Conservation (phyloP, 176 grass and related monocot species). For the Olyra latifolia region DNA sequence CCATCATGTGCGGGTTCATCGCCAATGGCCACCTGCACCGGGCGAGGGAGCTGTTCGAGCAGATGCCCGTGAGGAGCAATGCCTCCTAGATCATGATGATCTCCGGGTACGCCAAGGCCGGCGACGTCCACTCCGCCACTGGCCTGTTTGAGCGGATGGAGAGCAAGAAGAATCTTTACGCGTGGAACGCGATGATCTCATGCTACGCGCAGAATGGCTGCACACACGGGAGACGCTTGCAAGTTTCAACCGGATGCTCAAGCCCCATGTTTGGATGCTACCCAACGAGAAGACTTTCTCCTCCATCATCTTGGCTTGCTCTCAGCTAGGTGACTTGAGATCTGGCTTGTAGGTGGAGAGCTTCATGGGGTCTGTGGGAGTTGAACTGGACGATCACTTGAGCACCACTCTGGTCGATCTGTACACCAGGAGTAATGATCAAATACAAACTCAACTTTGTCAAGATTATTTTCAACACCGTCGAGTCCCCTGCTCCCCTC, state of each 20-base stretch:
- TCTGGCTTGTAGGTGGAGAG: constrained; percentile 61
- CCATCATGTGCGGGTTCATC: constrained; percentile 55
- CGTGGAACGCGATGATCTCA: constrained; percentile 69
- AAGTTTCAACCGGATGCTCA: constrained; percentile 65
- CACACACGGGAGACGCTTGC: constrained; percentile 54
- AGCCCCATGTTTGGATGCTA: constrained; percentile 56
- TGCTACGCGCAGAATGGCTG: constrained; percentile 70
- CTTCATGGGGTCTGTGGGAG: constrained; percentile 48
- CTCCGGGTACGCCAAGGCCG: constrained; percentile 55
- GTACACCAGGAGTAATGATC: constrained; percentile 63
- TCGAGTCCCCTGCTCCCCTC: too few species aligned
- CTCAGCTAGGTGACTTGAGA: constrained; percentile 69
- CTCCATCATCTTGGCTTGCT: constrained; percentile 68
- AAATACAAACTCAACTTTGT: too few species aligned
- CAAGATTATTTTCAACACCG: too few species aligned
- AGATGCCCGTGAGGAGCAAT: constrained; percentile 62
- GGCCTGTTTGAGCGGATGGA: constrained; percentile 62
- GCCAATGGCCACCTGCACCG: constrained; percentile 31
- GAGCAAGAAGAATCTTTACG: constrained; percentile 64
- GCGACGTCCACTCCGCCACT: constrained; percentile 51
- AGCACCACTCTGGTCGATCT: constrained; percentile 67
- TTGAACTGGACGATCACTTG: constrained; percentile 79
- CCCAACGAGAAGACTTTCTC: constrained; percentile 80
- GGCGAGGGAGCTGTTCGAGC: constrained; percentile 67
- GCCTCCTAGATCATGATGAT: constrained; percentile 72